These are phyloP conservation scores for Musa acuminata DNA, from an alignment of 176 grass and related monocot genomes.

Conservation along the genomic window DNA sequence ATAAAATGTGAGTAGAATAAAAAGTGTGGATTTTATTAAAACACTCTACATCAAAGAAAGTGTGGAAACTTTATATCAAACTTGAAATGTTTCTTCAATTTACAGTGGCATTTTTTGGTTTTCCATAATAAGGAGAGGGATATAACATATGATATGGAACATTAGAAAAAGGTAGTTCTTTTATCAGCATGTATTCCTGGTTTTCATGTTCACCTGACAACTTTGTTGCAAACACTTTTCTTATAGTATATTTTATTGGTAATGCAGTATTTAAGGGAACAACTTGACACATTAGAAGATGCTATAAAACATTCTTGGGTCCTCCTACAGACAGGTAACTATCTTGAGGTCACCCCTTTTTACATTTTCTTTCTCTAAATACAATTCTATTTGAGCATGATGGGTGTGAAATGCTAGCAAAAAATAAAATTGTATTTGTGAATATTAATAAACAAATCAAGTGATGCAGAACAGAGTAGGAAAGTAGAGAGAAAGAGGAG, in stretches of 20 bases:
- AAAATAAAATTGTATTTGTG: not conserved
- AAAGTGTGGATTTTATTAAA: no score
- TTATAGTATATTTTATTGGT: constrained; percentile 21
- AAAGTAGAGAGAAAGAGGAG: no score
- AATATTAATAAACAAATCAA: not conserved
- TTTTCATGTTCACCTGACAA: not conserved
- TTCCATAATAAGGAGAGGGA: not conserved
- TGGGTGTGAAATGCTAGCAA: not conserved
- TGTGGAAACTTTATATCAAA: no score
- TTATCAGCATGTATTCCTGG: not conserved
- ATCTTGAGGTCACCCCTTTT: not conserved
- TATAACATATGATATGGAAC: not conserved
- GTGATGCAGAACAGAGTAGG: no score
- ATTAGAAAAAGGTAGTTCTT: not conserved
- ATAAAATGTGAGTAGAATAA: no score
- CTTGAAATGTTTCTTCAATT: no score
- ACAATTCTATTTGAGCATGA: not conserved
- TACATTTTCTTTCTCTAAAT: not conserved
- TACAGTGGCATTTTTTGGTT: not conserved
- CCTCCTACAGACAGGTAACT: constrained; percentile 1
- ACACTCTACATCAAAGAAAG: no score
- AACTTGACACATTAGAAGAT: constrained; percentile 78
- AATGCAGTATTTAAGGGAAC: constrained; percentile 61
- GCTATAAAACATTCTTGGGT: constrained; percentile 65
- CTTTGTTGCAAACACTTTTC: not conserved